Percentiles rank a stretch among this genome's conserved stretches.
Conservation (phyloP, 2,329 filamentous ascomycete species). For the Plenodomus tracheiphilus region DNA sequence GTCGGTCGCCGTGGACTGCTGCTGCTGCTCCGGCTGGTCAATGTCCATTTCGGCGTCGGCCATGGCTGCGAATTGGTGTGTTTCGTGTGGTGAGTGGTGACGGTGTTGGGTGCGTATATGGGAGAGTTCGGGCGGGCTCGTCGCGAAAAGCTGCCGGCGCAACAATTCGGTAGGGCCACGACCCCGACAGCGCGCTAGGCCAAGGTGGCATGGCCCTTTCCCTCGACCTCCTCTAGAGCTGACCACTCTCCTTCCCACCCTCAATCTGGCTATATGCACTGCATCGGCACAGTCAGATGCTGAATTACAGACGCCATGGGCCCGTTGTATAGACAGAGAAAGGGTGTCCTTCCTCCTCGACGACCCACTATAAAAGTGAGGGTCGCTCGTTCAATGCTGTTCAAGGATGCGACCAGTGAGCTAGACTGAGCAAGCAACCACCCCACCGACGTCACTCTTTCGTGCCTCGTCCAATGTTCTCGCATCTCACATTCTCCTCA, state of each 20-base stretch:
- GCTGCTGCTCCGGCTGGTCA: conserved; percentile 43
- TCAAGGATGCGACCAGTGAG: not conserved
- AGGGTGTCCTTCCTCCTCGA: not conserved
- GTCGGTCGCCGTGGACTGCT: conserved; percentile 40
- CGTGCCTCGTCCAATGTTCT: not conserved
- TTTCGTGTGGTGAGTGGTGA: conserved; percentile 5
- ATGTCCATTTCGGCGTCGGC: conserved; percentile 53
- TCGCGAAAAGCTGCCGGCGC: conserved; percentile 14
- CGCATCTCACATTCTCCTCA: not conserved
- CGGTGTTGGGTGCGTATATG: not conserved
- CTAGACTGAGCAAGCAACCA: conserved; percentile 4
- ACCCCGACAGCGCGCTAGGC: conserved; percentile 8
- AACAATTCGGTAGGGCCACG: too few species aligned
- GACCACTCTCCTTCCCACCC: conserved; percentile 3
- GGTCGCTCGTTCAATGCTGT: too few species aligned
- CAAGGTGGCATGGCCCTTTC: too few species aligned
- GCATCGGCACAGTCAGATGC: not conserved
- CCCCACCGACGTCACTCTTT: conserved; percentile 21
- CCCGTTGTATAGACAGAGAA: not conserved
- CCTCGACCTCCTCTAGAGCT: not conserved
- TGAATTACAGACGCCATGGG: not conserved
- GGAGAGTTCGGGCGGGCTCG: too few species aligned
- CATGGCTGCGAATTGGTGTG: conserved; percentile 37
- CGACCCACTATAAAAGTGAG: too few species aligned
- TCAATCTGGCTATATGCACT: not conserved